Evolutionary conservation across 257 asterid genomes (phyloP), one percentile per base, ranked within the genome.

Genomic region (Misopates orontium): DNA sequence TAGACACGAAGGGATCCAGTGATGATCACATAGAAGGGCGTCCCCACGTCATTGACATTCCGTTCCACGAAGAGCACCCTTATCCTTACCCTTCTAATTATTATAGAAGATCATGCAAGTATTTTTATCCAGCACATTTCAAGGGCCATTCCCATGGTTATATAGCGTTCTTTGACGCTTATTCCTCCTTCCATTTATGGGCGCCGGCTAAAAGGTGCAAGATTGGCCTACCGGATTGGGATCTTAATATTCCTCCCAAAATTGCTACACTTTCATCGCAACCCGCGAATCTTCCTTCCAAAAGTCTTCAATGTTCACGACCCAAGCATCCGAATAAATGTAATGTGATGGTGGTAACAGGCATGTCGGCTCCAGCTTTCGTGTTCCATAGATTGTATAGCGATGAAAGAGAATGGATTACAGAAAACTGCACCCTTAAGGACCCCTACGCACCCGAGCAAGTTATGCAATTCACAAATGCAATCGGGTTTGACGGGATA

Each of bases 391-490:
- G 16, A 18, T 0, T n/a, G 21, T 10, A 36, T 10, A 10, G 11
- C 14, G 18, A 10, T 9, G 16, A 18, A 11, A 8, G 8, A 21
- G 21, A 3, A 16, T 58, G 49, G 49, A 58, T 17, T 40, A n/a
- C 18, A 17, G 16, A 36, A 36, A 20, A 32, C 47, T 58, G 15
- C 31, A 23, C 5, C 14, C n/a, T 53, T 23, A 17, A 66, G 22
- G 82, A 79, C 49, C 79, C 68, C 1, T 32, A 69, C 50, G 71
- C 41, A 13, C 51, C 57, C 62, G n/a, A 18, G 16, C 8, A 31
- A 57, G 10, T 50, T 45, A 74, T 74, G 68, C 39, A 24, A 64
- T 77, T 77, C 53, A 42, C 66, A 8, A 68, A 57, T 67, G 76
- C 64, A 12, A 56, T 74, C 22, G 42, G 62, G 8, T 71, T 25